A percentile compares a stretch with the other conserved stretches of the same genome.
Conservation (phyloP, 768 basidiomycete genomes). For the Mycena alexandri region DNA sequence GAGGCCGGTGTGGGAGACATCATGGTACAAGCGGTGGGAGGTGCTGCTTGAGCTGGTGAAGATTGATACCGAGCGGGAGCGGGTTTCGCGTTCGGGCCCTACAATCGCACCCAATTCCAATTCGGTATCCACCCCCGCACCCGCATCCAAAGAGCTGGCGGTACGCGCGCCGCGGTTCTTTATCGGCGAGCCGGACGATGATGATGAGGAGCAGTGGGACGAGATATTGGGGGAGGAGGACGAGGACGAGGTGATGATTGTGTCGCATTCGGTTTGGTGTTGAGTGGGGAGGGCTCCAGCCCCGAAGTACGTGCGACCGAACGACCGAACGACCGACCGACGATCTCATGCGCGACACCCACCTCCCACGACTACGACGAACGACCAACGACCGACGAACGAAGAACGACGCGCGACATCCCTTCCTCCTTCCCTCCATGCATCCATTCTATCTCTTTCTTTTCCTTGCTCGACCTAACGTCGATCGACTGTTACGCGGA, state of each 20-base stretch:
- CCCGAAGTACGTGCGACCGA: no score
- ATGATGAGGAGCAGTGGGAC: constrained; percentile 33
- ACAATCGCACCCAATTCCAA: no score
- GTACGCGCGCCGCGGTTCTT: constrained; percentile 31
- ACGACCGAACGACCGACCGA: no score
- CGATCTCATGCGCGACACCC: no score
- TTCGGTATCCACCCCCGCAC: not conserved
- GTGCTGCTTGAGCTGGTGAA: constrained; percentile 60
- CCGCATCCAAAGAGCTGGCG: not conserved
- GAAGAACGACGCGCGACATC: no score
- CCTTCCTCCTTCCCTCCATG: no score
- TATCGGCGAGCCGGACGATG: constrained; percentile 33
- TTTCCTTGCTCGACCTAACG: no score
- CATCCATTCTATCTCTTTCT: no score
- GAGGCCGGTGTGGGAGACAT: constrained; percentile 55
- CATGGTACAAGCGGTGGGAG: constrained; percentile 70
- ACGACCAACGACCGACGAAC: no score
- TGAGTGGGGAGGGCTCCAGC: no score
- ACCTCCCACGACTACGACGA: no score
- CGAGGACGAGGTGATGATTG: constrained; percentile 25
- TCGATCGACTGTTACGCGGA: no score
- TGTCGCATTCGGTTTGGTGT: not conserved
- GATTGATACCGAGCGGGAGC: constrained; percentile 42
- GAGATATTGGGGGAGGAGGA: constrained; percentile 10
- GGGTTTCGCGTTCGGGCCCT: not conserved